A percentile compares a stretch with the other conserved stretches of the same genome.
These are phyloP conservation scores for Penicillium fimorum DNA, from an alignment of 495 filamentous ascomycete species.

Conservation along the genomic window DNA sequence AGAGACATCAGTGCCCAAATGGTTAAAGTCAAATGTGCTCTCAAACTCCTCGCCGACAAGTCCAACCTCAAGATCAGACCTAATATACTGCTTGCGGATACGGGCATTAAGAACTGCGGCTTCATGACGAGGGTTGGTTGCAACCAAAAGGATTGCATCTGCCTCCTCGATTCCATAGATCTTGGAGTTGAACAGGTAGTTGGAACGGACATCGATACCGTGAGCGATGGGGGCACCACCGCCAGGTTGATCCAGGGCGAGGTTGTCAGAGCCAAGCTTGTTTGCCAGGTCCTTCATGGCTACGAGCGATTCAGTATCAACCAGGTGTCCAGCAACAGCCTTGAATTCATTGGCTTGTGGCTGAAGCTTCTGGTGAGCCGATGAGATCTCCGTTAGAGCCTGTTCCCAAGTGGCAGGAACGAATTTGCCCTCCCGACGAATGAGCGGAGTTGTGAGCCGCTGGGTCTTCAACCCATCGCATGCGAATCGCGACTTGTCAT, in stretches of 20 bases:
- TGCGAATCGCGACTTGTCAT: conserved; percentile 95
- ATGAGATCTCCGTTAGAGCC: conserved; percentile 78
- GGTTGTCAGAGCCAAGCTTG: conserved; percentile 92
- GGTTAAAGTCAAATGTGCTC: conserved; percentile 88
- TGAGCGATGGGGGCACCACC: conserved; percentile 84
- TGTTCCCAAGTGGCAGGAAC: conserved; percentile 92
- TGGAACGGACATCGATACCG: conserved; percentile 89
- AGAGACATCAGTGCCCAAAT: conserved; percentile 74
- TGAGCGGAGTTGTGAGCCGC: conserved; percentile 84
- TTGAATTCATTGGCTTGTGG: conserved; percentile 93
- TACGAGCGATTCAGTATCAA: conserved; percentile 87
- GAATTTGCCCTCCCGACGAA: conserved; percentile 85
- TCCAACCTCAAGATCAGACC: conserved; percentile 90
- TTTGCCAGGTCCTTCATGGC: conserved; percentile 97
- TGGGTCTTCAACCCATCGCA: conserved; percentile 97
- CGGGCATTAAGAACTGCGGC: conserved; percentile 92
- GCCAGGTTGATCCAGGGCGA: conserved; percentile 84
- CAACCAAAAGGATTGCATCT: conserved; percentile 86
- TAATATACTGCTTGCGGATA: conserved; percentile 95
- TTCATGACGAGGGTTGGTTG: conserved; percentile 92
- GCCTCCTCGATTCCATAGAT: conserved; percentile 92
- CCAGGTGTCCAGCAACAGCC: conserved; percentile 84
- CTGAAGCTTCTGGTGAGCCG: conserved; percentile 69
- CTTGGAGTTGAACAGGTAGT: conserved; percentile 94
- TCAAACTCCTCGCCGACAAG: conserved; percentile 89